Conservation (phyloP, 2,329 filamentous ascomycete species). For the Rhytidhysteron rufulum region DNA sequence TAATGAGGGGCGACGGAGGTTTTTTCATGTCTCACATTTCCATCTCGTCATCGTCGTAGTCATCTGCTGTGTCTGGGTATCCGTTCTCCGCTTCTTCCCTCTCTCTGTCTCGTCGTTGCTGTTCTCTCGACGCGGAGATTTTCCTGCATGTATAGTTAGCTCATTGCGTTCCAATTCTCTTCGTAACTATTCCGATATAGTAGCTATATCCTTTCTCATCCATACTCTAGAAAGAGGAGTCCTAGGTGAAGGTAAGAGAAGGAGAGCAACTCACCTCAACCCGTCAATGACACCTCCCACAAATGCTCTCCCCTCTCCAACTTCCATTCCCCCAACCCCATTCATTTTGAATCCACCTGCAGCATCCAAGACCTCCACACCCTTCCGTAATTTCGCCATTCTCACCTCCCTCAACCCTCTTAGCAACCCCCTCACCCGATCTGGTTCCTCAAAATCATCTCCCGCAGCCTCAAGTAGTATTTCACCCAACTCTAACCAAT, state of each 20-base stretch:
- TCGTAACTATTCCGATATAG: constrained; percentile 9
- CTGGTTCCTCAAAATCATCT: constrained; percentile 74
- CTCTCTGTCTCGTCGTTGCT: constrained; percentile 71
- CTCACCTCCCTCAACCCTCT: constrained; percentile 82
- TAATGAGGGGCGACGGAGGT: no score
- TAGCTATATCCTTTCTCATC: constrained; percentile 1
- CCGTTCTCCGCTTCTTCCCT: constrained; percentile 60
- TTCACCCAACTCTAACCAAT: constrained; percentile 91
- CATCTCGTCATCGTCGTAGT: constrained; percentile 54
- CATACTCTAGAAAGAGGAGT: background rate
- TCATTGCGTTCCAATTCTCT: background rate
- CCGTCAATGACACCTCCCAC: constrained; percentile 84
- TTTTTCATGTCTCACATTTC: constrained; percentile 26
- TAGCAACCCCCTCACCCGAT: constrained; percentile 70
- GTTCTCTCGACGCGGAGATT: constrained; percentile 77
- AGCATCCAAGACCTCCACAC: constrained; percentile 67
- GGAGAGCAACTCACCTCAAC: constrained; percentile 49
- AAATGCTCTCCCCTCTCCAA: constrained; percentile 81
- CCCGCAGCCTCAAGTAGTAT: constrained; percentile 79
- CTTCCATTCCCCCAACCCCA: constrained; percentile 89
- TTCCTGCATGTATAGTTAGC: constrained; percentile 48
- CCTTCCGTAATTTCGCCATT: constrained; percentile 80
- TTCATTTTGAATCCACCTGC: constrained; percentile 69
- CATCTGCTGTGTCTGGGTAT: constrained; percentile 50
- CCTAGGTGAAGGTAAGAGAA: background rate